Evolutionary conservation across 768 basidiomycete genomes (phyloP).

Genomic region (Phlegmacium glaucopus): DNA sequence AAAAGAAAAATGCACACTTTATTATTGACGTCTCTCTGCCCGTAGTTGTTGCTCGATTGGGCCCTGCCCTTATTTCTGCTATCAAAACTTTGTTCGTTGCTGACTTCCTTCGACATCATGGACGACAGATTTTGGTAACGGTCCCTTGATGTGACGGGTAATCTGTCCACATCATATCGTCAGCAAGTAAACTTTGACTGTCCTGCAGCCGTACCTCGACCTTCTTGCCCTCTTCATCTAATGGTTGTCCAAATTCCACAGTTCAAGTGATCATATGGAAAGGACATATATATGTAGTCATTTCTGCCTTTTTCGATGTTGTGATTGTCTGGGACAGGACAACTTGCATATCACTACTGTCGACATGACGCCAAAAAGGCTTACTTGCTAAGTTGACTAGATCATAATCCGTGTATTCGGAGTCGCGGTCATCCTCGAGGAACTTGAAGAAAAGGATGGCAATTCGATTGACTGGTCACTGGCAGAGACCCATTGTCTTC

Average conservation of each 20-base stretch:
- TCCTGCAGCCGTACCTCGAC: constrained; percentile 62
- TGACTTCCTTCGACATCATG: constrained; percentile 92
- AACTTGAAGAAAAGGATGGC: too few relatives aligned
- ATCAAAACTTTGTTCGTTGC: constrained; percentile 91
- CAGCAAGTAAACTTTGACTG: neutral
- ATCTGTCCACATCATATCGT: constrained; percentile 44
- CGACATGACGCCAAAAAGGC: too few relatives aligned
- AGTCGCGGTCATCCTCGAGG: too few relatives aligned
- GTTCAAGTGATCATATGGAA: too few relatives aligned
- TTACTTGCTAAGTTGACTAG: too few relatives aligned
- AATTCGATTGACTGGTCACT: too few relatives aligned
- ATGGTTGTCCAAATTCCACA: constrained; percentile 79
- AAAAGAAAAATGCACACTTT: constrained; percentile 38
- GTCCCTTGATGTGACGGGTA: constrained; percentile 81
- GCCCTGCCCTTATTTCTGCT: constrained; percentile 85
- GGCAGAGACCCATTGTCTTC: too few relatives aligned
- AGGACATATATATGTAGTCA: too few relatives aligned
- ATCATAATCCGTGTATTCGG: too few relatives aligned
- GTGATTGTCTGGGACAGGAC: too few relatives aligned
- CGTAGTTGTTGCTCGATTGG: constrained; percentile 91
- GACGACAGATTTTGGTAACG: constrained; percentile 85
- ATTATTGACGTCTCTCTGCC: constrained; percentile 71
- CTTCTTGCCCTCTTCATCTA: constrained; percentile 92
- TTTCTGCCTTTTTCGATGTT: too few relatives aligned
- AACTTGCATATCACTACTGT: too few relatives aligned